Percentiles rank a stretch among this genome's conserved stretches.
These are phyloP conservation scores for Podila epigama DNA, from an alignment of 192 early-diverging fungal species.

Conservation along the genomic window DNA sequence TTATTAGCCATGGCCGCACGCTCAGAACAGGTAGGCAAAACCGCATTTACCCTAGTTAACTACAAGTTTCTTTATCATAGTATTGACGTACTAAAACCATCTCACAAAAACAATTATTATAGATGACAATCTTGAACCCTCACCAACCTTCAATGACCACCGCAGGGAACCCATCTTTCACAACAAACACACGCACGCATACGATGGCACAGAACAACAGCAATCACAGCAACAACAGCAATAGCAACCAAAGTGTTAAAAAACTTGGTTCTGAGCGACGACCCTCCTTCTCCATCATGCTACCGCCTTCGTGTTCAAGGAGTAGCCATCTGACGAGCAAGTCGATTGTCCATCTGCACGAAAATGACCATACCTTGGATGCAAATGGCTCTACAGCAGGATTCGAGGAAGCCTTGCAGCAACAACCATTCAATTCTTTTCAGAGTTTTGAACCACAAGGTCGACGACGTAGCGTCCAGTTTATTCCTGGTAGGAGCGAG, in stretches of 20 bases:
- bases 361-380: background rate
- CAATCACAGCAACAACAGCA: background rate
- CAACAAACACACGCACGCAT: background rate
- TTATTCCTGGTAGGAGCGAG: conserved; percentile 15
- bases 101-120: background rate
- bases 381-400: conserved; percentile 7
- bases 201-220: background rate
- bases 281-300: conserved; percentile 37
- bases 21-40: conserved; percentile 21
- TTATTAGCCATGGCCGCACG: conserved; percentile 6
- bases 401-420: conserved; percentile 10
- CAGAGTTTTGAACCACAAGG: background rate
- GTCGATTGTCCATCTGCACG: background rate
- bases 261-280: conserved; percentile 3
- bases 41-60: too few species aligned
- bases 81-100: background rate
- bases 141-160: too few species aligned
- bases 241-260: background rate
- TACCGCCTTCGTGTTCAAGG: conserved; percentile 22
- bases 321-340: conserved; percentile 9
- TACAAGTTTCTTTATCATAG: too few species aligned
- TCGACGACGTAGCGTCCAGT: conserved; percentile 33
- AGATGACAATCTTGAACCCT: too few species aligned
- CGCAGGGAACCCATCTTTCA: too few species aligned
- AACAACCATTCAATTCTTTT: background rate